Conservation (phyloP, 805 yeast species). For the Candida montana region DNA sequence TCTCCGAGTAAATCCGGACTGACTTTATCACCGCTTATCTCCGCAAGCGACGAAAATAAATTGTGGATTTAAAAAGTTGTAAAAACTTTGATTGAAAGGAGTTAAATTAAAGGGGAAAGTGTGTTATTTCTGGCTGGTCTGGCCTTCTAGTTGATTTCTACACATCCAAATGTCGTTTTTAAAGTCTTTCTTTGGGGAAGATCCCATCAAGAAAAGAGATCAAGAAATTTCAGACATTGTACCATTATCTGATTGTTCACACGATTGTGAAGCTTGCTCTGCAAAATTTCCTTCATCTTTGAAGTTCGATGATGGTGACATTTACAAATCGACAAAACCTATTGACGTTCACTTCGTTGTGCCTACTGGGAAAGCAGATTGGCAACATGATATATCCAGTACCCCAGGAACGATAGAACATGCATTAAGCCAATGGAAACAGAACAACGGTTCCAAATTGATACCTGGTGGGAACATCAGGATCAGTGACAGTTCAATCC, state of each 20-base stretch:
- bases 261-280: slow-evolving; percentile 52
- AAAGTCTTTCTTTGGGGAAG: background rate
- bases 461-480: slow-evolving; percentile 33
- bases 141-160: too few relatives aligned
- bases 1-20: too few relatives aligned
- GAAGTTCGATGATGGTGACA: slow-evolving; percentile 33
- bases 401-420: slow-evolving; percentile 42
- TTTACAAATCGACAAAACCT: slow-evolving; percentile 66
- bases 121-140: too few relatives aligned
- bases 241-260: slow-evolving; percentile 44
- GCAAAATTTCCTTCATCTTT: slow-evolving; percentile 47
- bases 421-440: slow-evolving; percentile 37
- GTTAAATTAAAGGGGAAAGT: too few relatives aligned
- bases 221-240: slow-evolving; percentile 32
- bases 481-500: slow-evolving; percentile 50
- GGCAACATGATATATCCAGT: slow-evolving; percentile 71
- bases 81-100: too few relatives aligned
- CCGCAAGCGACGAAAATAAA: too few relatives aligned
- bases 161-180: slow-evolving; percentile 1
- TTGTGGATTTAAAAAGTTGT: too few relatives aligned
- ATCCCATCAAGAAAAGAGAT: slow-evolving; percentile 12
- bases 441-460: slow-evolving; percentile 19
- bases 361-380: slow-evolving; percentile 80
- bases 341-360: slow-evolving; percentile 69
- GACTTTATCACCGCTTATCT: too few relatives aligned